A percentile compares a stretch with the other conserved stretches of the same genome.
Evolutionary conservation across 2,329 filamentous ascomycete species (phyloP).

Genomic region (Trematosphaeria pertusa): DNA sequence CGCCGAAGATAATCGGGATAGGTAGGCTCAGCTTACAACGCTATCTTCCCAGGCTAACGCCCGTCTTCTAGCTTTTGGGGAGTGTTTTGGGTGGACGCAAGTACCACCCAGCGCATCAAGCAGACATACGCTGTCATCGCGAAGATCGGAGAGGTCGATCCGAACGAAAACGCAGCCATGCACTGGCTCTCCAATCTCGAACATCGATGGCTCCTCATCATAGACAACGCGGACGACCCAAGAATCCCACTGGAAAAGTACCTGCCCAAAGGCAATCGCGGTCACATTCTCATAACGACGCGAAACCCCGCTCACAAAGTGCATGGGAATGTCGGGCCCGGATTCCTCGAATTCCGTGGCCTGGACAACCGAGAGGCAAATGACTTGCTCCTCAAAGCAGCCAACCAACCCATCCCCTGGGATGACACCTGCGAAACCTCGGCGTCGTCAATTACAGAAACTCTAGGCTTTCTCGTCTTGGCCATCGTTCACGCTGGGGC

Average conservation of each 20-base stretch:
- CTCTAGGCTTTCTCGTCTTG: constrained; percentile 31
- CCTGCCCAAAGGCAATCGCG: constrained; percentile 29
- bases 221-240: constrained; percentile 33
- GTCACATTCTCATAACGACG: constrained; percentile 32
- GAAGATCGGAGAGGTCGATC: constrained; percentile 31
- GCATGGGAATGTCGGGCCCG: constrained; percentile 27
- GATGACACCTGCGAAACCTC: constrained; percentile 6
- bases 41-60: not conserved
- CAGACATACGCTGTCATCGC: constrained; percentile 33
- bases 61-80: constrained; percentile 33
- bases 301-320: constrained; percentile 20
- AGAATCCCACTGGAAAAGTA: constrained; percentile 15
- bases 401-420: constrained; percentile 24
- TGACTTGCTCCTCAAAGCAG: constrained; percentile 29
- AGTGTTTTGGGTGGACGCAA: constrained; percentile 45
- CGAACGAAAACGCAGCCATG: constrained; percentile 33
- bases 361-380: constrained; percentile 25
- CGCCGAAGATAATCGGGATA: constrained; percentile 38
- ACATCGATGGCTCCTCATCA: constrained; percentile 29
- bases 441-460: constrained; percentile 12
- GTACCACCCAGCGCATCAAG: constrained; percentile 23
- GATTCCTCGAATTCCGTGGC: constrained; percentile 27
- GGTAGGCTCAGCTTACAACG: constrained; percentile 20
- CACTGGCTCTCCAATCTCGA: constrained; percentile 17
- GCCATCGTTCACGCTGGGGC: constrained; percentile 32